Conservation (phyloP, 2,329 filamentous ascomycete species). For the Trichoderma afroharzianum region DNA sequence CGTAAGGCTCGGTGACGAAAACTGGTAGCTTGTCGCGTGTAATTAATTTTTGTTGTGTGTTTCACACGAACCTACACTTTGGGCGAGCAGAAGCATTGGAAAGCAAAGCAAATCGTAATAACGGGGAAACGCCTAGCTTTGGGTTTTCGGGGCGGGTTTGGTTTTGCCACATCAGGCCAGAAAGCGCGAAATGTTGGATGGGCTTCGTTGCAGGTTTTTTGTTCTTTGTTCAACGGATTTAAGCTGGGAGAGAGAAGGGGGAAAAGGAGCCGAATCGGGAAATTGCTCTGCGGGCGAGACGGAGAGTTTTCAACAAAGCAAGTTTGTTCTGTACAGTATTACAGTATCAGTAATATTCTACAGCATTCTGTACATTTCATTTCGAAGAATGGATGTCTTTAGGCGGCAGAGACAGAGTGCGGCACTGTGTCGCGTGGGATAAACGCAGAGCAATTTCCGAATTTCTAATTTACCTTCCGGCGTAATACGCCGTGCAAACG, state of each 20-base stretch:
- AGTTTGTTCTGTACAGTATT: background rate
- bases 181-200: background rate
- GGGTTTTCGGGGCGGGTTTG: background rate
- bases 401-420: background rate
- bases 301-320: background rate
- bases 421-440: slow-evolving; percentile 12
- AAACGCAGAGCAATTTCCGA: background rate
- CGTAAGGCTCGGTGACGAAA: slow-evolving; percentile 16
- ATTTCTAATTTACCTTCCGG: background rate
- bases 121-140: background rate
- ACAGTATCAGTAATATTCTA: background rate
- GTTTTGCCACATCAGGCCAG: background rate
- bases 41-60: background rate
- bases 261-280: background rate
- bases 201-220: background rate
- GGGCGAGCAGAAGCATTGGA: background rate
- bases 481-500: background rate
- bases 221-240: background rate
- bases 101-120: background rate
- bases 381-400: too few species aligned
- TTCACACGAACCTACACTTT: too few species aligned
- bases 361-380: background rate
- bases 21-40: slow-evolving; percentile 16
- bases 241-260: background rate
- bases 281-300: slow-evolving; percentile 1